Base-by-base conservation (phyloP, 805 yeast species). In the Diddensiella santjacobensis region DNA sequence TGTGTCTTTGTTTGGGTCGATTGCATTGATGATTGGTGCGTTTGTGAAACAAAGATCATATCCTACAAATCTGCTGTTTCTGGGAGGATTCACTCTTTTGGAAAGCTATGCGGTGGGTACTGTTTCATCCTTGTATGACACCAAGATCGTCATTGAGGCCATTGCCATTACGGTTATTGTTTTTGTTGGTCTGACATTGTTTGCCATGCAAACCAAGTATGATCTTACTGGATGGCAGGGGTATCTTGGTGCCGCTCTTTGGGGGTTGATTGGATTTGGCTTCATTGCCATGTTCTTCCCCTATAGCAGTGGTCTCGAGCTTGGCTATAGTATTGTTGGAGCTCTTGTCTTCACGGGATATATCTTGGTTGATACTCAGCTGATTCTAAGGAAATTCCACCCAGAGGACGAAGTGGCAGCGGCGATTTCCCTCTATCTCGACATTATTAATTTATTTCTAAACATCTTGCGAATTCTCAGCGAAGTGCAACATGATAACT, bases 351-450 rank as follows among this genome's bases (percentile, higher is more conserved):
- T 88, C 66, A 72, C 83, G 11, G 78, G 80, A 3, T 87, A 83
- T 61, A 75, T 89, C 50, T 67, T 88, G 44, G 78, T 87, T 40
- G 96, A 88, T 64, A 88, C 96, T 18, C 96, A 88, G 66, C 64
- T 79, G 57, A 78, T 88, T 48, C 75, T 88, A 80, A 80, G 83
- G 61, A 80, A 79, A 48, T 80, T 73, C 57, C 83, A 82, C 59
- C 81, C 88, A 38, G 96, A 88, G 57, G 96, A 89, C 57, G 96
- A 87, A 60, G 76, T 88, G n/a, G 75, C 80, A 35, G 91, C 95
- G 44, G 80, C 91, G 13, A 80, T 89, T 61, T 70, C 79, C 56
- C 73, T 89, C 53, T 88, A 89, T 64, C 74, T 88, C 71, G 96
- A 88, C 63, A 78, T 87, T 41, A 72, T 89, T 67, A 88, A 88